A percentile compares a stretch with the other conserved stretches of the same genome.
phyloP scores from a whole-genome alignment of 768 basidiomycete genomes.

The Mycena indigotica region DNA sequence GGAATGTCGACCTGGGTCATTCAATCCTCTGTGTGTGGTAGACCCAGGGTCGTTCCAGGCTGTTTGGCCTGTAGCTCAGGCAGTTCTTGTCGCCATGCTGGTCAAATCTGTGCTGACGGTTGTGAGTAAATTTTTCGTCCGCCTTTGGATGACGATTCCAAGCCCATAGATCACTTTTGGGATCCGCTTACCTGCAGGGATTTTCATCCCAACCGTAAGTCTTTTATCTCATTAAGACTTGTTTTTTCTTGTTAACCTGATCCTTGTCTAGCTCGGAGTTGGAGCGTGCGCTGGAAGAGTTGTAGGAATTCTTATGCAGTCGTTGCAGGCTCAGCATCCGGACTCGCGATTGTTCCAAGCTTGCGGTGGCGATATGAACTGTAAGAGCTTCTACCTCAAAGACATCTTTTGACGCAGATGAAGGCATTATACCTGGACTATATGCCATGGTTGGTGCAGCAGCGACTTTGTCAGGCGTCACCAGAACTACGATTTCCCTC shows the following conservation, averaged over 20 bases:
- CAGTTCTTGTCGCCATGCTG: conserved; percentile 75
- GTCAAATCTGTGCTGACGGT: conserved; percentile 81
- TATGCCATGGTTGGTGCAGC: conserved; percentile 98
- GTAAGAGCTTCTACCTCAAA: conserved; percentile 39
- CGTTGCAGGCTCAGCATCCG: conserved; percentile 67
- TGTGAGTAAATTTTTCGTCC: background rate
- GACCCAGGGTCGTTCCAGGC: conserved; percentile 57
- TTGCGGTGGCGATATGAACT: conserved; percentile 67
- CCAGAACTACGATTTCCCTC: conserved; percentile 46
- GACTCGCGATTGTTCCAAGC: conserved; percentile 58
- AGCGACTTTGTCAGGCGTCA: conserved; percentile 92
- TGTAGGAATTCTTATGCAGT: conserved; percentile 79
- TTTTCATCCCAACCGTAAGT: conserved; percentile 82
- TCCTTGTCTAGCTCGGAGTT: conserved; percentile 60
- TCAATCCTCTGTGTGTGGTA: conserved; percentile 67
- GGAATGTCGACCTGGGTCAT: conserved; percentile 70
- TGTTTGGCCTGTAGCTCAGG: conserved; percentile 62
- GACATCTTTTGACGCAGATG: background rate
- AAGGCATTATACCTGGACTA: conserved; percentile 79
- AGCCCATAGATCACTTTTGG: conserved; percentile 78
- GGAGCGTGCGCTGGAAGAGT: conserved; percentile 93
- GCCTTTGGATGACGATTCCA: conserved; percentile 34
- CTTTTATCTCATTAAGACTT: background rate
- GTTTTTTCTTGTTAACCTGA: background rate
- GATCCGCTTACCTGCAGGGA: conserved; percentile 88